Evolutionary conservation across 768 basidiomycete species (phyloP).

Genomic region (Kwoniella shandongensis): DNA sequence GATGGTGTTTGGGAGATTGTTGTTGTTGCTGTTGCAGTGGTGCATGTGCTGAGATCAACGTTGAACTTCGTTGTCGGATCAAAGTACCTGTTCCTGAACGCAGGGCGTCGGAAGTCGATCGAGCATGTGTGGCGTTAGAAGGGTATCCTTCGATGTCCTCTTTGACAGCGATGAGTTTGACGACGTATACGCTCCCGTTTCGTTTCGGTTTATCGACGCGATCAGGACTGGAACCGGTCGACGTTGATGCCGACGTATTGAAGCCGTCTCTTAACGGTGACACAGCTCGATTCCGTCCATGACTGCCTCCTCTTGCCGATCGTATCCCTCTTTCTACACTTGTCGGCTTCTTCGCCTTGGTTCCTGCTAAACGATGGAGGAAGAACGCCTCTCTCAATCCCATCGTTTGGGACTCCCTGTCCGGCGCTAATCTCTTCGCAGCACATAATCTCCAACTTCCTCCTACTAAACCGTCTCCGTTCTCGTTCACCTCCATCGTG

Average conservation of each 20-base stretch:
- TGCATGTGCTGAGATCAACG: constrained; percentile 19
- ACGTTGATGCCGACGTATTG: not conserved
- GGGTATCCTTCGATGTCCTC: constrained; percentile 30
- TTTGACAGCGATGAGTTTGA: constrained; percentile 46
- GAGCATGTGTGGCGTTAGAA: constrained; percentile 12
- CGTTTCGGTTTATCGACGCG: not conserved
- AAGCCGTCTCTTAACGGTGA: constrained; percentile 16
- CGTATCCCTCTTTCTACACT: not conserved
- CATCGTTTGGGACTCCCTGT: constrained; percentile 53
- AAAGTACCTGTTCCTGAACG: constrained; percentile 3
- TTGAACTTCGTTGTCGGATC: constrained; percentile 32
- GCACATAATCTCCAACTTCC: constrained; percentile 54
- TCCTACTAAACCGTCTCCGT: constrained; percentile 22
- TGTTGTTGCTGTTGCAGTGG: constrained; percentile 3
- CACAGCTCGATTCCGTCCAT: constrained; percentile 11
- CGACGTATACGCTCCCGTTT: constrained; percentile 35
- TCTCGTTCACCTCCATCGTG: constrained; percentile 18
- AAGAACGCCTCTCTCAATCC: constrained; percentile 55
- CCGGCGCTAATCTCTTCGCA: constrained; percentile 53
- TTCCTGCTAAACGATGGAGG: constrained; percentile 43
- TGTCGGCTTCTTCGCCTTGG: not conserved
- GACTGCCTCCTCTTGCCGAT: not conserved
- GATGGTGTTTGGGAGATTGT: no score
- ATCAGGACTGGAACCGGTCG: not conserved
- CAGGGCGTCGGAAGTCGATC: constrained; percentile 35